Conservation (phyloP, 768 basidiomycete genomes). For the Tricholoma matsutake region DNA sequence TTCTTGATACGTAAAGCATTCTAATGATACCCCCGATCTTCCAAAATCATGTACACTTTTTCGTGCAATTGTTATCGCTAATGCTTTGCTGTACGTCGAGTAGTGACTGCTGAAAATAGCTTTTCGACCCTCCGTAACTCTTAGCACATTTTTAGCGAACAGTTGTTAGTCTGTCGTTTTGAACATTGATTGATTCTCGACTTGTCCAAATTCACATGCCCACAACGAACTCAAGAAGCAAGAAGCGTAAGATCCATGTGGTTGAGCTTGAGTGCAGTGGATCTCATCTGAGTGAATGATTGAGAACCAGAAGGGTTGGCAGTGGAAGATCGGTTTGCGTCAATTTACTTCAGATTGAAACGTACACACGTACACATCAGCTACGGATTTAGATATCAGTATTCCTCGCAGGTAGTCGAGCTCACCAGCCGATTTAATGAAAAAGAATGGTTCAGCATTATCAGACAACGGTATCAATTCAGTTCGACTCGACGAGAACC, state of each 20-base stretch:
- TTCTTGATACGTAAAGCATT: not conserved
- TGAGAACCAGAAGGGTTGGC: not conserved
- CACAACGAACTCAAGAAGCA: not conserved
- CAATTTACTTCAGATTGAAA: not conserved
- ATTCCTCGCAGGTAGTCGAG: not conserved
- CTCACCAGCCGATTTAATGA: not conserved
- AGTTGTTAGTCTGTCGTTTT: not conserved
- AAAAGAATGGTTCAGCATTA: not conserved
- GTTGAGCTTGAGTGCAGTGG: not conserved
- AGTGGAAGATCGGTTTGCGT: not conserved
- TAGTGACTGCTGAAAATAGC: too few species aligned
- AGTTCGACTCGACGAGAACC: not conserved
- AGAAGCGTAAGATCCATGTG: not conserved
- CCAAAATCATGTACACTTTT: not conserved
- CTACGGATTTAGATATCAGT: not conserved
- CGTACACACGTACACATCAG: not conserved
- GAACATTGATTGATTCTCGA: not conserved
- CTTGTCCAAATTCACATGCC: not conserved
- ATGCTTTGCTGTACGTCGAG: too few species aligned
- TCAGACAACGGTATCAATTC: not conserved
- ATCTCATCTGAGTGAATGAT: not conserved
- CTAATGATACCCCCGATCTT: not conserved
- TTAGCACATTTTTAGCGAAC: not conserved
- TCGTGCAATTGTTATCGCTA: not conserved
- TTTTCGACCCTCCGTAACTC: too few species aligned